phyloP scores from a whole-genome alignment of 176 grass and related monocot genomes.

The Musa schizocarpa region DNA sequence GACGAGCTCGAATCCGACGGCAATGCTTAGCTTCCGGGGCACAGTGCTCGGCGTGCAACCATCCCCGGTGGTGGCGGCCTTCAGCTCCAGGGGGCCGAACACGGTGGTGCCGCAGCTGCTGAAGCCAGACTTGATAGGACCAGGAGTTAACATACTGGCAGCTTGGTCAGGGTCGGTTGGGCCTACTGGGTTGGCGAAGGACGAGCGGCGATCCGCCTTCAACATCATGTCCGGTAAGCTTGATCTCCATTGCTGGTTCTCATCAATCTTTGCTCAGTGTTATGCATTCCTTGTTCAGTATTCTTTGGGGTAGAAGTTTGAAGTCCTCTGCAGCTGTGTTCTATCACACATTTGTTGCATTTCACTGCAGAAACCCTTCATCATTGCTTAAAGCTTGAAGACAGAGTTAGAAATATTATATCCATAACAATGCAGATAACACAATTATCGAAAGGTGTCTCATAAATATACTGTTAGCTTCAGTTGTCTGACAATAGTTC shows the following conservation, averaged over 20 bases:
- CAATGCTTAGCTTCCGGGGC: conserved; percentile 42
- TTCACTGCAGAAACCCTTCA: too few species aligned
- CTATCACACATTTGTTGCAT: too few species aligned
- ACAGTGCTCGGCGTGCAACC: conserved; percentile 59
- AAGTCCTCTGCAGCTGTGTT: too few species aligned
- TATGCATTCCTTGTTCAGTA: not conserved
- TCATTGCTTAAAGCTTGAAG: too few species aligned
- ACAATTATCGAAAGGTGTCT: too few species aligned
- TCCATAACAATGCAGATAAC: too few species aligned
- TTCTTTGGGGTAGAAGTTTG: not conserved
- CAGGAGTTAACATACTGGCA: conserved; percentile 79
- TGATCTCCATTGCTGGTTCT: not conserved
- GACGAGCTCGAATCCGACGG: conserved; percentile 35
- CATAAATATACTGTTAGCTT: too few species aligned
- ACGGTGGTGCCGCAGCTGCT: conserved; percentile 58
- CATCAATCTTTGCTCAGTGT: not conserved
- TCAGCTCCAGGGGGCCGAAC: conserved; percentile 82
- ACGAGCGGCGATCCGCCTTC: conserved; percentile 50
- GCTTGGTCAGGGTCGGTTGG: conserved; percentile 62
- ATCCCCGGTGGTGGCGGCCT: conserved; percentile 81
- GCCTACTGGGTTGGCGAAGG: conserved; percentile 46
- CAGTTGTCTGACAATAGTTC: too few species aligned
- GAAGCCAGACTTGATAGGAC: conserved; percentile 88
- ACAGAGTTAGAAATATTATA: too few species aligned
- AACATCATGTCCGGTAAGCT: conserved; percentile 72